Percentiles rank a stretch among this genome's conserved stretches.
phyloP scores from a whole-genome alignment of 2,329 filamentous ascomycete species.

The Sclerotiophoma versabilis region DNA sequence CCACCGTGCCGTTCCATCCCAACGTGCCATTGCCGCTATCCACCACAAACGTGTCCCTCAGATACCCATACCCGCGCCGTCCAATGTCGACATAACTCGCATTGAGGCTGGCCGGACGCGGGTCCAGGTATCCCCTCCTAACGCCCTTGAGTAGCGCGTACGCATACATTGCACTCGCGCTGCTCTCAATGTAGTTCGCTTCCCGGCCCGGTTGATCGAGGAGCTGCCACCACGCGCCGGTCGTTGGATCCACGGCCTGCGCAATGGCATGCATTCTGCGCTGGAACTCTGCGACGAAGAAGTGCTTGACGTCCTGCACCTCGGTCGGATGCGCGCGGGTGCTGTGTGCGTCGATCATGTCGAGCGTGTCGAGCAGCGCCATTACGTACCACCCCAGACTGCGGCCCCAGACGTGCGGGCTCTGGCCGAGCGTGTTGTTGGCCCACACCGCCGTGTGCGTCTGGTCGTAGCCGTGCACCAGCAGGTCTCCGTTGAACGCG shows the following conservation, averaged over 20 bases:
- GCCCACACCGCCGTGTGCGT: conserved; percentile 60
- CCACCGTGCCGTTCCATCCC: conserved; percentile 43
- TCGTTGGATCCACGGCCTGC: conserved; percentile 26
- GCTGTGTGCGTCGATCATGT: conserved; percentile 49
- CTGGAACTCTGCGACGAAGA: not conserved
- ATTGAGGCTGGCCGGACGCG: conserved; percentile 19
- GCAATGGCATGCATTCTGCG: not conserved
- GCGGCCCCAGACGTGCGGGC: conserved; percentile 62
- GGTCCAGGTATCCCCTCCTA: conserved; percentile 47
- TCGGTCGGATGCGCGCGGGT: no score
- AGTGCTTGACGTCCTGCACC: not conserved
- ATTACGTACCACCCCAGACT: conserved; percentile 63
- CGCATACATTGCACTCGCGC: conserved; percentile 64
- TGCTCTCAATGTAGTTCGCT: conserved; percentile 68
- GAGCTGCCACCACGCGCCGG: conserved; percentile 65
- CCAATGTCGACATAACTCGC: conserved; percentile 28
- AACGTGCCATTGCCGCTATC: conserved; percentile 30
- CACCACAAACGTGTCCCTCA: conserved; percentile 30
- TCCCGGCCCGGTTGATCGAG: conserved; percentile 57
- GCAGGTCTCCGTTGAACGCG: conserved; percentile 45
- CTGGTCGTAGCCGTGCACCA: conserved; percentile 64
- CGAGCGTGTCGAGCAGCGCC: conserved; percentile 59
- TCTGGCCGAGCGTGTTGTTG: conserved; percentile 57
- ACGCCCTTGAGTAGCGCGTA: conserved; percentile 60
- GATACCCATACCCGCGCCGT: conserved; percentile 48